Base-by-base conservation (phyloP, 345 rosid species). In the Linum tenue region DNA sequence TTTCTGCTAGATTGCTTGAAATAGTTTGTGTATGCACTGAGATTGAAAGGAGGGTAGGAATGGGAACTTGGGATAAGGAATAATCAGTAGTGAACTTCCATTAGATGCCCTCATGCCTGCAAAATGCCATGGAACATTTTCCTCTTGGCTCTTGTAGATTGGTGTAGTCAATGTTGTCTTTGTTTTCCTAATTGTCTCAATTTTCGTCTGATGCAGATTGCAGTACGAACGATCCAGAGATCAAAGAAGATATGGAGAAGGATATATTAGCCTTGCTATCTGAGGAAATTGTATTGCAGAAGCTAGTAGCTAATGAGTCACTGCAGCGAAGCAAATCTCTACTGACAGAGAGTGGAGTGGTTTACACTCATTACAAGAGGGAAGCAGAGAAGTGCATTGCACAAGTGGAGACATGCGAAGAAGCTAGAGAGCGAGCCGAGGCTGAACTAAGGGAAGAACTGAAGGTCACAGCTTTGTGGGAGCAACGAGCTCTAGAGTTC, bases 311-410 rank as follows among this genome's bases (percentile, higher is more conserved):
- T 9, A 75, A 77, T 15, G 80, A 79, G 3, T 66, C 76, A 2
- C 57, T 77, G 39, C 67, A 62, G 61, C 83, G 70, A 12, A 64
- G 71, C 15, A 42, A 37, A 62, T 63, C 51, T 14, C 43, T 15
- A 65, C 62, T 56, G 37, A 67, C 38, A 64, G 59, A 63, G 72
- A 68, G 79, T 0, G 59, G 63, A 72, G 65, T 31, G 37, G 12
- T 66, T 16, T 67, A 75, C 1, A 53, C 61, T 40, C 82, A 72
- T 44, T 79, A 68, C 69, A 73, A 73, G 51, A 67, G n/a, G 10
- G 86, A 82, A 69, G 82, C 81, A 65, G 78, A 75, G 64, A 82
- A 79, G 59, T 82, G 86, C 70, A 73, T 35, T 61, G 71, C 70
- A 1, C 76, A 74, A 40, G 70, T 71, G 35, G 73, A 65, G 35